Percentiles rank a stretch among this genome's conserved stretches.
These are phyloP conservation scores for Boletus rubroflammeus DNA, from an alignment of 768 basidiomycete species.

Conservation along the genomic window DNA sequence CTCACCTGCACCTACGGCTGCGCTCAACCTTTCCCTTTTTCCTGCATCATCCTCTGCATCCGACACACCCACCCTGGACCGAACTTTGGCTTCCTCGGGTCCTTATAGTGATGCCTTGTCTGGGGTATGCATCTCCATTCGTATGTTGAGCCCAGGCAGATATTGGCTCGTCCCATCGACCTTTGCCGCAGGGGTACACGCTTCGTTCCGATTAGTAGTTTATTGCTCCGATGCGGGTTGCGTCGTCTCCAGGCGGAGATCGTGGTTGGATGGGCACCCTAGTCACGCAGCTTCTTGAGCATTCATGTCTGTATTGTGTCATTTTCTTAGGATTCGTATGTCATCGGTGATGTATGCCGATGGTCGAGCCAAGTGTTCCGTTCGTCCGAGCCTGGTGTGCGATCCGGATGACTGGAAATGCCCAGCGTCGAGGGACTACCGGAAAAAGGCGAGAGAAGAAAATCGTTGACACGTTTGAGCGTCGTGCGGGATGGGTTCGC, in stretches of 20 bases:
- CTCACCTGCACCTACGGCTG: constrained; percentile 37
- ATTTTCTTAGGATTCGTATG: background rate
- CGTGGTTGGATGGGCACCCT: background rate
- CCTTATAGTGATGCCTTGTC: constrained; percentile 72
- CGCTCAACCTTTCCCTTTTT: constrained; percentile 63
- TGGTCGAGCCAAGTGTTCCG: background rate
- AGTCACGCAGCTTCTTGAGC: background rate
- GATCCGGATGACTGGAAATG: background rate
- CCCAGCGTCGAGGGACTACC: background rate
- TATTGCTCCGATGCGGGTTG: constrained; percentile 46
- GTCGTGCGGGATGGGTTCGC: constrained; percentile 84
- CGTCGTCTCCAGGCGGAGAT: constrained; percentile 9
- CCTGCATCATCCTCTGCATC: constrained; percentile 23
- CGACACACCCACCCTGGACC: constrained; percentile 24
- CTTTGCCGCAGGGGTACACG: constrained; percentile 55
- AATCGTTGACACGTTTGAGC: constrained; percentile 76
- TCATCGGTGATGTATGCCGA: background rate
- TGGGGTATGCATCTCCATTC: constrained; percentile 61
- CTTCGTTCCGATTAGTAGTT: constrained; percentile 56
- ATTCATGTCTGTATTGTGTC: background rate
- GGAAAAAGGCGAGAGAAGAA: constrained; percentile 46
- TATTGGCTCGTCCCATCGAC: constrained; percentile 77
- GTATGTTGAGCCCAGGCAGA: constrained; percentile 51
- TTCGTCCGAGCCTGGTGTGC: background rate
- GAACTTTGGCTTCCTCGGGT: constrained; percentile 65